Base-by-base conservation (phyloP, 2,329 filamentous ascomycete genomes). In the Pyricularia sp. region DNA sequence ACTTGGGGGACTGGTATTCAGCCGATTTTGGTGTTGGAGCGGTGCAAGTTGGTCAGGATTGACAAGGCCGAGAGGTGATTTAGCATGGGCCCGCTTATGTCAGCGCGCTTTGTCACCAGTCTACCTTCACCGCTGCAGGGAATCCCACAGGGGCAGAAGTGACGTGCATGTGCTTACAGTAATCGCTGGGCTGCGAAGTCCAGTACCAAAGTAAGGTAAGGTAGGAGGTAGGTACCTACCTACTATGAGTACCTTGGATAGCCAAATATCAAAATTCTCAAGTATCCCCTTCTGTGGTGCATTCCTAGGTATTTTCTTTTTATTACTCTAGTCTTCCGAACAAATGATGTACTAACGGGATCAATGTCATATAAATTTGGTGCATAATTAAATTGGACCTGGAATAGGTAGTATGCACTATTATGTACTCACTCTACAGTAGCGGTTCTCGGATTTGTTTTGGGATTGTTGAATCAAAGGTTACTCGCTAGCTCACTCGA, bases 21-120 rank as follows among this genome's bases (percentile, higher is more conserved):
- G 63, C 28, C 63, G 63, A 30, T 59, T 68, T 58, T 68, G 66
- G 55, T 63, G 66, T 68, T 68, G 66, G 31, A 68, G 58, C 31
- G 26, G 66, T 26, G 30, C 66, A 68, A 42, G 66, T 68, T 68
- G 30, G 55, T 42, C 63, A 28, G 33, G 59, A 68, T 68, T 68
- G 55, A 68, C 55, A 42, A 64, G 66, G 55, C n/a, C 58, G 58
- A 26, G 58, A 28, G 31, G 28, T 68, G 58, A 68, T 63, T 58
- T 68, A 68, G 66, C 26, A 31, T 33, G 66, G 42, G 0, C 26
- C 50, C 25, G 66, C 66, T 67, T 67, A 67, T 67, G 66, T 67
- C 66, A 67, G 66, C 66, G 58, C 23, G 58, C 58, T 61, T 28
- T 25, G n/a, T 61, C 58, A 61, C 58, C 42, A 55, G 42, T n/a